Base-by-base conservation (phyloP, 306 rosid genomes). In the Corylus heterophylla region DNA sequence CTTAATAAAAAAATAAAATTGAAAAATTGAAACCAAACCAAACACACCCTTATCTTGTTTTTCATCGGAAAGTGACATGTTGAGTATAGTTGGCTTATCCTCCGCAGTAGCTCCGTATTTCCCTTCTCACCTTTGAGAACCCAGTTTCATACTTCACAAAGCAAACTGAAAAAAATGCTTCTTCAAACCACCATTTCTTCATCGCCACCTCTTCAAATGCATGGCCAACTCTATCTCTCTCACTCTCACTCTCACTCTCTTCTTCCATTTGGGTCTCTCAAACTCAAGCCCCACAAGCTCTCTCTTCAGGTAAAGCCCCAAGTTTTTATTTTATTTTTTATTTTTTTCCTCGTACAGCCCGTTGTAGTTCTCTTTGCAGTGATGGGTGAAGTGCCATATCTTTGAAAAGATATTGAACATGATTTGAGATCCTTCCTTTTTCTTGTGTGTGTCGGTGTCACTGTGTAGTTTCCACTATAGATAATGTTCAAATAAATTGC, bases 251-350 rank as follows among this genome's bases (percentile, higher is more conserved):
- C 56, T 52, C 73, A 64, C 14, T 58, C 62, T n/a, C 73, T 63
- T 8, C 79, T 63, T 0, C 72, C 79, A 48, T 31, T 76, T 63
- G 61, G 58, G 47, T 48, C 71, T 49, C 49, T 63, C 79, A 64
- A 76, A 71, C 80, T 35, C 73, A 64, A 35, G 52, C 80, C 80
- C 20, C 4, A 50, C 62, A 76, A 76, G 51, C 74, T 76, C 64
- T 64, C 80, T 76, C 63, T 76, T 54, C 80, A 51, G 74, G 80
- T 76, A 35, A 27, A 64, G 25, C 51, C 2, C 35, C 74, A 7
- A 31, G 47, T 66, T 48, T 48, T 48, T 47, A 1, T 16, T 51
- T 50, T 0, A 5, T 4, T 5, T 5, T 12, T 29, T 29, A 1
- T 22, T 22, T 18, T 18, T 13, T 50, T 27, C 7, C 13, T 48